Evolutionary conservation across 2,329 filamentous ascomycete species (phyloP).

Genomic region (Colletotrichum musae): DNA sequence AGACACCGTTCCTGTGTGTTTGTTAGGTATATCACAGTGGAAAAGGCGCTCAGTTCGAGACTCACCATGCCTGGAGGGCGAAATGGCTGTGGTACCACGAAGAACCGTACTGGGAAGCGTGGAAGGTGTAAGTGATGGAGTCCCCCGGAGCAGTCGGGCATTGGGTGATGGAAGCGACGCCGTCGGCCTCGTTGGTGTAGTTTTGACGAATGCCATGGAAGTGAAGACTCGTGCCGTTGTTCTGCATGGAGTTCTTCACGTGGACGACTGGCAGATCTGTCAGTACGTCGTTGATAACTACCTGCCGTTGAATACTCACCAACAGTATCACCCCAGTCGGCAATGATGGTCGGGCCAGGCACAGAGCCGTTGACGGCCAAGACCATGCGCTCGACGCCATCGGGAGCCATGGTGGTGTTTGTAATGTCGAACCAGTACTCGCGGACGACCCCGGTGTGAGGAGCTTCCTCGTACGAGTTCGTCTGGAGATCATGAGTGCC

Average conservation of each 20-base stretch:
- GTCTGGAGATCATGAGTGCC: conserved; percentile 36
- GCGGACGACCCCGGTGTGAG: conserved; percentile 63
- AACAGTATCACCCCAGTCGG: conserved; percentile 60
- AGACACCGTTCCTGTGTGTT: conserved; percentile 58
- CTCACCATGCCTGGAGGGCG: conserved; percentile 60
- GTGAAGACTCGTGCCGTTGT: conserved; percentile 66
- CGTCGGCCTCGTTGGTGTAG: conserved; percentile 68
- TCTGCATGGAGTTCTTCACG: conserved; percentile 64
- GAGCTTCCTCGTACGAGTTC: conserved; percentile 46
- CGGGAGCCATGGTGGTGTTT: conserved; percentile 58
- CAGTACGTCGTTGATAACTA: conserved; percentile 19
- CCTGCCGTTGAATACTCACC: conserved; percentile 13
- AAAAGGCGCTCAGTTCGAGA: not conserved
- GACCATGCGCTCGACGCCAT: conserved; percentile 58
- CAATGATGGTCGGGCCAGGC: conserved; percentile 72
- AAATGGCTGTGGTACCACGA: conserved; percentile 76
- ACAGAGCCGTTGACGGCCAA: conserved; percentile 70
- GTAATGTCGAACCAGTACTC: conserved; percentile 63
- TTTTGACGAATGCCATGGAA: conserved; percentile 74
- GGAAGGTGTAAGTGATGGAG: conserved; percentile 70
- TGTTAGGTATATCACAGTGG: conserved; percentile 43
- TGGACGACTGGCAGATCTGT: conserved; percentile 54
- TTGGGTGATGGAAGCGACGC: conserved; percentile 65
- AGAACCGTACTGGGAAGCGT: conserved; percentile 68
- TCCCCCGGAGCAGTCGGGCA: conserved; percentile 67